phyloP scores from a whole-genome alignment of 768 basidiomycete species.

The Hortiboletus flavorubellus region DNA sequence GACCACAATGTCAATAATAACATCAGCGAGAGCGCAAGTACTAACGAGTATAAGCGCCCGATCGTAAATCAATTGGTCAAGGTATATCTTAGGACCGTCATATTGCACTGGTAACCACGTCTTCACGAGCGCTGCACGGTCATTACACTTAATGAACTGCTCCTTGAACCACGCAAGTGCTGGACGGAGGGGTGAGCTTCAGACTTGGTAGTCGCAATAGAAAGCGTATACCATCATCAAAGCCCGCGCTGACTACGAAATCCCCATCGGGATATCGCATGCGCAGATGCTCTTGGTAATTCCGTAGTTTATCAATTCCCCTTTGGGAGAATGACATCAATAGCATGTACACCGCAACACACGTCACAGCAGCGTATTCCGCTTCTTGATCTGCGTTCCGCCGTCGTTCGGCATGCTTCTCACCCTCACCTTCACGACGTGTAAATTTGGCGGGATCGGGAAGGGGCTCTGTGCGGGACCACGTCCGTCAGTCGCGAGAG shows the following conservation, averaged over 20 bases:
- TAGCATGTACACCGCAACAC: conserved; percentile 86
- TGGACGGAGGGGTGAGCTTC: conserved; percentile 25
- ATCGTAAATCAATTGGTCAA: conserved; percentile 92
- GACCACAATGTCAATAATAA: background rate
- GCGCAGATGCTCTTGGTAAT: conserved; percentile 78
- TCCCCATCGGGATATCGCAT: conserved; percentile 76
- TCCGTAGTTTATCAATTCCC: conserved; percentile 81
- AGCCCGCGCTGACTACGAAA: conserved; percentile 74
- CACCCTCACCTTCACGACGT: conserved; percentile 67
- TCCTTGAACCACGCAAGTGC: conserved; percentile 89
- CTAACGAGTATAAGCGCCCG: conserved; percentile 82
- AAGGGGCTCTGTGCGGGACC: conserved; percentile 57
- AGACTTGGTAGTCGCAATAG: conserved; percentile 1
- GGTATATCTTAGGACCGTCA: conserved; percentile 75
- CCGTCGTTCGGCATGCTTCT: conserved; percentile 63
- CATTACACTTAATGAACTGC: conserved; percentile 92
- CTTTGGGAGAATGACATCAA: conserved; percentile 91
- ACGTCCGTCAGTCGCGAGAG: background rate
- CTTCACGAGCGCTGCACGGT: conserved; percentile 84
- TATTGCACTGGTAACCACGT: conserved; percentile 85
- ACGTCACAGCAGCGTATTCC: conserved; percentile 80
- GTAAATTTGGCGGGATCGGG: conserved; percentile 76
- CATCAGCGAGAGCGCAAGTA: conserved; percentile 11
- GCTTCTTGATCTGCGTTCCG: conserved; percentile 76
- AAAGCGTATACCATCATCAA: conserved; percentile 59